Base-by-base conservation (phyloP, 768 basidiomycete species). In the Tricholoma sp. region DNA sequence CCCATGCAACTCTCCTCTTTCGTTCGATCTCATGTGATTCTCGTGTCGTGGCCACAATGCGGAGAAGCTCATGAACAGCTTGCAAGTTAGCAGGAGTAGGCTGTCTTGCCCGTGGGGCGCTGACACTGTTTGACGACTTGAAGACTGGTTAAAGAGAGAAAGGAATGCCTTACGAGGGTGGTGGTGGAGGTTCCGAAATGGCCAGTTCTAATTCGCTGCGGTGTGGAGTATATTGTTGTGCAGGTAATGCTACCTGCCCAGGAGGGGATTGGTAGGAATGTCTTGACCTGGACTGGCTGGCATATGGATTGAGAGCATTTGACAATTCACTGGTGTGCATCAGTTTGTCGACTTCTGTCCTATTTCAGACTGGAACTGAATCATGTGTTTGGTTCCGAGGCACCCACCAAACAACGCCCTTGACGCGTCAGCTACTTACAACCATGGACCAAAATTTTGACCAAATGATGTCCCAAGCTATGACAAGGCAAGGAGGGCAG, bases 241-340 rank as follows among this genome's bases (percentile, higher is more conserved):
- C 68, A 14, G 66, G 65, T 24, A 65, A 66, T 5, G 68, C 66
- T 37, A 67, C 62, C 2, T 67, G 62, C 43, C 74, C 69, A 24
- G 65, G 59, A 8, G 71, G 57, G 50, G 71, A 32, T n/a, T 63
- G 45, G 31, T 67, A 70, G 0, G 65, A 58, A 2, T 66, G 57
- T 41, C 76, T 68, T 18, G 69, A 61, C 59, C 79, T 72, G 16
- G 73, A 64, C 53, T 81, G 80, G 34, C 75, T 76, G 57, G 81
- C 76, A 66, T 83, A 75, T 10, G 88, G 88, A 68, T 90, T 91
- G 64, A 91, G 83, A 5, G 89, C 89, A 66, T 91, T 83, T 8
- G 85, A 85, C 56, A 91, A 82, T 70, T 90, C 87, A 74, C 87
- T 90, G 58, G 83, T 79, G 63, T 80, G 74, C 85, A 85, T 86